Percentiles rank a stretch among this genome's conserved stretches.
These are phyloP conservation scores for Immersiporthe knoxdaviesiana DNA, from an alignment of 2,329 filamentous ascomycete species.

Conservation along the genomic window DNA sequence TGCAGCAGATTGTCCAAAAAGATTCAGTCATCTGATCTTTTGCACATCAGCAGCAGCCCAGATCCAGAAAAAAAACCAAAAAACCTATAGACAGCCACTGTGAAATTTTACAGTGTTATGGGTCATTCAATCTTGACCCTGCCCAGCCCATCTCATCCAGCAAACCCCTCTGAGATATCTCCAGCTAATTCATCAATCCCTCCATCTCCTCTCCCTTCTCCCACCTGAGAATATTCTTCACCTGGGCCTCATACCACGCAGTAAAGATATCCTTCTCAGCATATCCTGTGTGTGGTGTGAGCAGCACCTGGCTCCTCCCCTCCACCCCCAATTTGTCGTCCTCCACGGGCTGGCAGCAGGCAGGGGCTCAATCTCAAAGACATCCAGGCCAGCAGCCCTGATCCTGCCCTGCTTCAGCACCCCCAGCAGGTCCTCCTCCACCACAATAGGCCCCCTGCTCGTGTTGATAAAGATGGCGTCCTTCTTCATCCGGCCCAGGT, in stretches of 20 bases:
- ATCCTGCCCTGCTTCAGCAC: constrained; percentile 63
- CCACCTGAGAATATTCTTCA: constrained; percentile 64
- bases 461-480: constrained; percentile 71
- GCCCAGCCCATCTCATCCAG: no score
- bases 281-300: constrained; percentile 77
- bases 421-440: constrained; percentile 65
- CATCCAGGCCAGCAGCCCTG: constrained; percentile 70
- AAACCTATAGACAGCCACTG: background rate
- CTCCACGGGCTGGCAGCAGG: constrained; percentile 69
- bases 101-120: background rate
- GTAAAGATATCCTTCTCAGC: constrained; percentile 67
- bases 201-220: constrained; percentile 23
- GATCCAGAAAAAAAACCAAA: background rate
- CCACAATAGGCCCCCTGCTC: constrained; percentile 69
- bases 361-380: constrained; percentile 74
- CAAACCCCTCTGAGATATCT: no score
- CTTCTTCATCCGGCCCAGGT: constrained; percentile 65
- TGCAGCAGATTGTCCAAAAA: background rate
- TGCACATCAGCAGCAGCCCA: background rate
- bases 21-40: background rate
- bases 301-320: constrained; percentile 62
- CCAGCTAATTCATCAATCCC: constrained; percentile 17
- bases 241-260: constrained; percentile 69
- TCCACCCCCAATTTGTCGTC: constrained; percentile 62
- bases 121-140: background rate